phyloP scores from a whole-genome alignment of 73 alveolate species.

The Stentor roeselii region DNA sequence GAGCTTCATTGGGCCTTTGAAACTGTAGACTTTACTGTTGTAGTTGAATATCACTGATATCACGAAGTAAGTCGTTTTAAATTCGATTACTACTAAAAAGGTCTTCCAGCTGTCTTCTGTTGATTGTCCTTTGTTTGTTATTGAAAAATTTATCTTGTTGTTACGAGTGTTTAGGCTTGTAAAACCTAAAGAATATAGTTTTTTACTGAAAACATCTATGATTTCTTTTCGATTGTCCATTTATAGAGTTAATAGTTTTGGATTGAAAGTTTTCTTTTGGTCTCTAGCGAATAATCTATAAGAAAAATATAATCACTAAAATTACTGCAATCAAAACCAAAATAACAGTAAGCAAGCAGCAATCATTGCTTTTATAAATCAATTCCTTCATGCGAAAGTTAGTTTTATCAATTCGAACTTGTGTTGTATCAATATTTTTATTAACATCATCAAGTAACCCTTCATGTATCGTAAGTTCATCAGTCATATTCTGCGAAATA shows the following conservation, averaged over 20 bases:
- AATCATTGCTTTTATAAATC: neutral
- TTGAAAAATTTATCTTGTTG: neutral
- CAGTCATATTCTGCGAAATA: neutral
- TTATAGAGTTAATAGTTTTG: no score
- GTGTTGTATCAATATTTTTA: neutral
- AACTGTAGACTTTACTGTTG: neutral
- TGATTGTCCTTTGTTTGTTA: slow-evolving; percentile 15
- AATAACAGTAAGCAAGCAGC: neutral
- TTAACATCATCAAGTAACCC: slow-evolving; percentile 7
- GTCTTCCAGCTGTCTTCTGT: neutral
- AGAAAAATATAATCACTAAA: neutral
- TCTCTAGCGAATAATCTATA: no score
- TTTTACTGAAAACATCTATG: no score
- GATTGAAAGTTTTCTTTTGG: no score
- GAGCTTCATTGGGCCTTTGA: neutral
- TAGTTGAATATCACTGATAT: neutral
- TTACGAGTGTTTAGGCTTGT: neutral
- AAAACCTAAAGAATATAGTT: slow-evolving; percentile 14
- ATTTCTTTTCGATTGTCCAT: no score
- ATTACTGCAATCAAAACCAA: slow-evolving; percentile 4
- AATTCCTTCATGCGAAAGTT: slow-evolving; percentile 12
- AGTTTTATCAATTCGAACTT: neutral
- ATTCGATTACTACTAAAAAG: neutral
- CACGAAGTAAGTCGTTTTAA: neutral
- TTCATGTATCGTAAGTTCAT: neutral